A percentile compares a stretch with the other conserved stretches of the same genome.
Evolutionary conservation across 345 rosid genomes (phyloP).

Genomic region (Sisymbrium irio): DNA sequence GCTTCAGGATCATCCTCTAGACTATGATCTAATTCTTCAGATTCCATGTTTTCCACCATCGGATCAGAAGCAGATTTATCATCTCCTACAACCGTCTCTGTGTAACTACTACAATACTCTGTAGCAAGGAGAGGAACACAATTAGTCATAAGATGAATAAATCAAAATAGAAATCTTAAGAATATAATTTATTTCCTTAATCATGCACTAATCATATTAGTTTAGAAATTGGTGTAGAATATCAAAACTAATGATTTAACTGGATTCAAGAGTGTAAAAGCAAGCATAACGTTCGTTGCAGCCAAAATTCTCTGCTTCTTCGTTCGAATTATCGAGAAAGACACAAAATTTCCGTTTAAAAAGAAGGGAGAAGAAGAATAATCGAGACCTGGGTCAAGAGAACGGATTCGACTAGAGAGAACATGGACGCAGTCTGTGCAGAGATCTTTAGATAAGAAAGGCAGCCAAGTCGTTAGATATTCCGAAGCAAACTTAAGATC

Average conservation of each 20-base stretch:
- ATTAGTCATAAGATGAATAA: neutral
- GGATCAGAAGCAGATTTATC: neutral
- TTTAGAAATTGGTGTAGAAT: too few relatives aligned
- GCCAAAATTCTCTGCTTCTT: too few relatives aligned
- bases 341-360: too few relatives aligned
- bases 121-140: neutral
- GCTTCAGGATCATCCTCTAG: neutral
- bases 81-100: neutral
- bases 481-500: slow-evolving; percentile 84
- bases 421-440: slow-evolving; percentile 51
- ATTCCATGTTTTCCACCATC: neutral
- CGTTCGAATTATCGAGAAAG: too few relatives aligned
- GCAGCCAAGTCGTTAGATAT: slow-evolving; percentile 71
- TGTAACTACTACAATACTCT: slow-evolving; percentile 4
- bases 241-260: too few relatives aligned
- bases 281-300: too few relatives aligned
- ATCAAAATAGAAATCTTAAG: too few relatives aligned
- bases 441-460: slow-evolving; percentile 77
- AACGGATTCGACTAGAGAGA: slow-evolving; percentile 66
- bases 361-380: too few relatives aligned
- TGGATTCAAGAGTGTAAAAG: too few relatives aligned
- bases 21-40: neutral
- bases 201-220: too few relatives aligned
- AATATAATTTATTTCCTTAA: too few relatives aligned
- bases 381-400: slow-evolving; percentile 35